phyloP scores from a whole-genome alignment of 1,284 basidiomycete genomes.

The Tetrapyrgos nigripes region DNA sequence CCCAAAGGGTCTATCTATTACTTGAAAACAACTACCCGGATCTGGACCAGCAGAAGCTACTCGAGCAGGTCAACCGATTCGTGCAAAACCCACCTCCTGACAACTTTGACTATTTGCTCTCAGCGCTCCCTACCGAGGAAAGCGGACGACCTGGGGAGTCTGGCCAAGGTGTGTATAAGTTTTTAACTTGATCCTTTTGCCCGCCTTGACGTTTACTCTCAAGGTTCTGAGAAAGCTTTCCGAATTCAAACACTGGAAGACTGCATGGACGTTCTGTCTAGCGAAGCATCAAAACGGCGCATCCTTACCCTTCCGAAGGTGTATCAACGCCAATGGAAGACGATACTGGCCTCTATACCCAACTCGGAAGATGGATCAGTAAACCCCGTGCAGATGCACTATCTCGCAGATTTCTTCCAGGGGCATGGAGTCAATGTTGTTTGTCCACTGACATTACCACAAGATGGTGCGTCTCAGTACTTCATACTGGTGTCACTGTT shows the following conservation, averaged over 20 bases:
- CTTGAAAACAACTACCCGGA: conserved; percentile 2
- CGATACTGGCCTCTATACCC: conserved; percentile 8
- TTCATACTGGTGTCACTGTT: neutral
- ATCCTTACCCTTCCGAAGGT: neutral
- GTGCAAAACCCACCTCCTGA: conserved; percentile 21
- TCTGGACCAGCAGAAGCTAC: conserved; percentile 20
- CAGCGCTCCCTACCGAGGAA: neutral
- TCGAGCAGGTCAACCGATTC: conserved; percentile 24
- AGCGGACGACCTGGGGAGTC: neutral
- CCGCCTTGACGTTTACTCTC: no score
- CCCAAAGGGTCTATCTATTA: neutral
- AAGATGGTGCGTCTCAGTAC: neutral
- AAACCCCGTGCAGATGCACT: conserved; percentile 7
- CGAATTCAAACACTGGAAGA: no score
- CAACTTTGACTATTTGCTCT: neutral
- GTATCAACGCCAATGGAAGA: conserved; percentile 3
- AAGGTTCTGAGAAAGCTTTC: no score
- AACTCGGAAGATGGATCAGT: conserved; percentile 8
- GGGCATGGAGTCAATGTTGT: conserved; percentile 4
- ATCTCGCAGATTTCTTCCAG: conserved; percentile 6
- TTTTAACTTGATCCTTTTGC: neutral
- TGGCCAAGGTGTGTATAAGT: neutral
- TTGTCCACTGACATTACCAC: neutral
- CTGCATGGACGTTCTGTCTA: no score
- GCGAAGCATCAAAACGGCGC: no score